These are phyloP conservation scores for Trametes cinnabarina DNA, from an alignment of 768 basidiomycete genomes.

Conservation along the genomic window DNA sequence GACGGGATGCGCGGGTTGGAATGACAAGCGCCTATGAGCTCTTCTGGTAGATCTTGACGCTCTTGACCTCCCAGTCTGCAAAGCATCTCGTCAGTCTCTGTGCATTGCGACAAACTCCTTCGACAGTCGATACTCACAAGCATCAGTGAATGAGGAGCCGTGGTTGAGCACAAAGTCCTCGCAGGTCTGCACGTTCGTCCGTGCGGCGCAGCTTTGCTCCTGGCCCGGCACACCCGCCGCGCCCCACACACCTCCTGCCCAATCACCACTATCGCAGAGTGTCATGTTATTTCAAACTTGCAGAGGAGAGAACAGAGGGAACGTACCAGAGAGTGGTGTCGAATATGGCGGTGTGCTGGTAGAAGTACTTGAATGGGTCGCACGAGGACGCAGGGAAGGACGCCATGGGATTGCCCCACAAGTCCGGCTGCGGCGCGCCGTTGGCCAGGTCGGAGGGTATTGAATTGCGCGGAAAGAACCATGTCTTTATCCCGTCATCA, in stretches of 20 bases:
- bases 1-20: too few relatives aligned
- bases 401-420: slow-evolving; percentile 78
- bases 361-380: slow-evolving; percentile 77
- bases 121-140: slow-evolving; percentile 56
- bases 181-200: slow-evolving; percentile 82
- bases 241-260: slow-evolving; percentile 83
- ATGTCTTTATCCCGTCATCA: slow-evolving; percentile 69
- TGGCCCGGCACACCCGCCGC: slow-evolving; percentile 76
- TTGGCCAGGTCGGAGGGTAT: slow-evolving; percentile 76
- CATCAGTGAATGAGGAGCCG: slow-evolving; percentile 69
- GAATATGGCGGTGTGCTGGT: slow-evolving; percentile 73
- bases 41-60: slow-evolving; percentile 70
- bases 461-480: slow-evolving; percentile 73
- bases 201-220: slow-evolving; percentile 77
- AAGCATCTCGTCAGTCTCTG: not conserved
- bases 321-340: slow-evolving; percentile 82
- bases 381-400: slow-evolving; percentile 76
- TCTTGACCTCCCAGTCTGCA: slow-evolving; percentile 79
- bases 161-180: slow-evolving; percentile 70
- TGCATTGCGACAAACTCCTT: not conserved
- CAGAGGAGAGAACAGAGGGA: not conserved
- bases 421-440: slow-evolving; percentile 69
- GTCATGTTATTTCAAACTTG: slow-evolving; percentile 9
- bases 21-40: slow-evolving; percentile 11
- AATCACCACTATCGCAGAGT: slow-evolving; percentile 65